Percentiles rank a stretch among this genome's conserved stretches.
Conservation (phyloP, 176 grass and related monocot species). For the Zea luxurians region DNA sequence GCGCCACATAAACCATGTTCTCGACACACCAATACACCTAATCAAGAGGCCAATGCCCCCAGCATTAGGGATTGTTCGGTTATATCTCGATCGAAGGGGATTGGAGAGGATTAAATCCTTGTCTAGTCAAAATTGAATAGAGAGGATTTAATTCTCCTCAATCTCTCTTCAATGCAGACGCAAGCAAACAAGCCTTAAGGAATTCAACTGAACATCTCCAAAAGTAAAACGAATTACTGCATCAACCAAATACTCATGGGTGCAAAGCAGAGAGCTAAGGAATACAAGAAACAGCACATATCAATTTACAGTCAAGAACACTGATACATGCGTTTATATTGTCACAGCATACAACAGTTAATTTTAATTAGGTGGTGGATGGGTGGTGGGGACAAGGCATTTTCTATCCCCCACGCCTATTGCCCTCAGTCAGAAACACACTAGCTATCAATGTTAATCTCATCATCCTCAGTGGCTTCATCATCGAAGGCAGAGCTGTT, state of each 20-base stretch:
- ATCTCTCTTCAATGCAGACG: too few relatives aligned
- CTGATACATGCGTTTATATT: background rate
- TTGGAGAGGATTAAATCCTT: too few relatives aligned
- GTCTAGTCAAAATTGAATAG: too few relatives aligned
- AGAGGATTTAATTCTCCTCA: too few relatives aligned
- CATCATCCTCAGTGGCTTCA: slow-evolving; percentile 69
- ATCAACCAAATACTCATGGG: background rate
- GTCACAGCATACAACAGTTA: slow-evolving; percentile 11
- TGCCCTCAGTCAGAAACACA: background rate
- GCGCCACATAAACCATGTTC: background rate
- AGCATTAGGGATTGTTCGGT: too few relatives aligned
- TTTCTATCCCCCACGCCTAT: slow-evolving; percentile 1
- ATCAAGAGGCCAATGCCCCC: too few relatives aligned
- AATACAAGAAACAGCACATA: slow-evolving; percentile 11
- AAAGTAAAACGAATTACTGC: background rate
- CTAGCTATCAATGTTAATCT: slow-evolving; percentile 29
- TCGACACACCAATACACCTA: too few relatives aligned
- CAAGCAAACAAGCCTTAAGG: too few relatives aligned
- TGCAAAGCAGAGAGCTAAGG: background rate
- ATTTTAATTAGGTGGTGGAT: background rate
- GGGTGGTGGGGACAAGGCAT: background rate
- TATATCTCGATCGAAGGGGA: too few relatives aligned
- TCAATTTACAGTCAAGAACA: slow-evolving; percentile 26
- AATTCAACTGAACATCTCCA: background rate
- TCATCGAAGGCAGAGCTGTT: slow-evolving; percentile 63